Base-by-base conservation (phyloP, 129 eudicot genomes). In the Helichrysum umbraculigerum region DNA sequence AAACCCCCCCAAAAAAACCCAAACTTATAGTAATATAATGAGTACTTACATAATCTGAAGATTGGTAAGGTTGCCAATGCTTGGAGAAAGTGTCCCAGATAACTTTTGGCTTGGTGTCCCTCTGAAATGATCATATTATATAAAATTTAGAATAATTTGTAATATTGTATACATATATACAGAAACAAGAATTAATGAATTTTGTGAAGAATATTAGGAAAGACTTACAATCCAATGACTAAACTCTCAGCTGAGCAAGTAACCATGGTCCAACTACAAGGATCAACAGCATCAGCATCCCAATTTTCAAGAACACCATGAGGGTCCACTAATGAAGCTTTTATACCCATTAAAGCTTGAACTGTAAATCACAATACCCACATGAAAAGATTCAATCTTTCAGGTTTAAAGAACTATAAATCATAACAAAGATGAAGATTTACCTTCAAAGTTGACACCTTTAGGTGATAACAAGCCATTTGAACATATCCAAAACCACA, bases 371-470 rank as follows among this genome's bases (percentile, higher is more conserved):
- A 70, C 59, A 72, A 63, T 20, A 79, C 69, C 78, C 83, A 57
- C 7, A 76, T 71, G 47, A 78, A 73, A 68, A 72, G 68, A 68
- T 60, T 30, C 76, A 41, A 57, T 39, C 64, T 34, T 76, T 44
- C 5, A 14, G 71, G 34, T 47, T 59, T 17, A 50, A 2, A 68
- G 32, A 60, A 50, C 44, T 39, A 70, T 58, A 33, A 11, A 39
- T 71, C 19, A 73, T 42, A 16, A 65, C 77, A 54, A 30, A 71
- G 41, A 17, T 28, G 11, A 2, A 25, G 51, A 25, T 28, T 84
- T 86, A 92, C 98, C 98, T 92, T 92, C 98, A 88, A 83, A 92
- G 91, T 92, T 92, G 19, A 92, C 98, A 64, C 98, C 98, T 87
- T 89, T 92, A 25, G 98, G 85, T 60, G 98, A 92, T 65, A 92